A percentile compares a stretch with the other conserved stretches of the same genome.
phyloP scores from a whole-genome alignment of 768 basidiomycete species.

The Tylopilus intermedius region DNA sequence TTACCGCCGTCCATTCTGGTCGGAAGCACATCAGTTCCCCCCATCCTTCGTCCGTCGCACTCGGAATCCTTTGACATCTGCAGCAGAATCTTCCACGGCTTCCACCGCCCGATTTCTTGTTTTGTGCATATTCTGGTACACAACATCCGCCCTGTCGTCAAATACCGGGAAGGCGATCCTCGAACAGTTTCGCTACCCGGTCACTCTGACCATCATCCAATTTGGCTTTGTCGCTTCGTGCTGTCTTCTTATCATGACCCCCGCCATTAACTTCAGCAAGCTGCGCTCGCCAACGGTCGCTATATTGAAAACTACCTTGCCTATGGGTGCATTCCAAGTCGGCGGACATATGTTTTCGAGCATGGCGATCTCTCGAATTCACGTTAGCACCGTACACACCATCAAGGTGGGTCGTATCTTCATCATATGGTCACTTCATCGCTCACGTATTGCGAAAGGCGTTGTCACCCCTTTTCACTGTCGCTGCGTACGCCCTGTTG shows the following conservation, averaged over 20 bases:
- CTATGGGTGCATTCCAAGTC: constrained; percentile 98
- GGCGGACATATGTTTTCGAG: constrained; percentile 97
- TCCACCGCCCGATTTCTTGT: constrained; percentile 58
- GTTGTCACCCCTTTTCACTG: constrained; percentile 93
- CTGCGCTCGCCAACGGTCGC: constrained; percentile 66
- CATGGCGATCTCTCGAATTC: constrained; percentile 93
- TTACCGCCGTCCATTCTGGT: constrained; percentile 12
- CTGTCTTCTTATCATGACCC: constrained; percentile 81
- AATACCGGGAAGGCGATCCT: constrained; percentile 97
- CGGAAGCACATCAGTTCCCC: constrained; percentile 15
- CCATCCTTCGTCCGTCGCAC: constrained; percentile 26
- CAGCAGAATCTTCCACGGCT: constrained; percentile 13
- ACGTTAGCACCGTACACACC: constrained; percentile 96
- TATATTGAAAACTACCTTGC: constrained; percentile 75
- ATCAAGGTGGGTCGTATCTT: constrained; percentile 70
- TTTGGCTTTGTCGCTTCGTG: constrained; percentile 91
- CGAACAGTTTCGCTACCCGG: constrained; percentile 86
- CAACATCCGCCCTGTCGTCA: constrained; percentile 86
- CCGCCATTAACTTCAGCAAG: constrained; percentile 58
- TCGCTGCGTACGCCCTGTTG: constrained; percentile 87
- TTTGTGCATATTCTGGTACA: constrained; percentile 90
- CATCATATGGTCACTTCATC: neutral
- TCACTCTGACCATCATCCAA: constrained; percentile 96
- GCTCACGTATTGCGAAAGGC: constrained; percentile 51
- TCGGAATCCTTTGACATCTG: constrained; percentile 14